phyloP scores from a whole-genome alignment of 2,329 filamentous ascomycete genomes.

The Cladosporium sp. region DNA sequence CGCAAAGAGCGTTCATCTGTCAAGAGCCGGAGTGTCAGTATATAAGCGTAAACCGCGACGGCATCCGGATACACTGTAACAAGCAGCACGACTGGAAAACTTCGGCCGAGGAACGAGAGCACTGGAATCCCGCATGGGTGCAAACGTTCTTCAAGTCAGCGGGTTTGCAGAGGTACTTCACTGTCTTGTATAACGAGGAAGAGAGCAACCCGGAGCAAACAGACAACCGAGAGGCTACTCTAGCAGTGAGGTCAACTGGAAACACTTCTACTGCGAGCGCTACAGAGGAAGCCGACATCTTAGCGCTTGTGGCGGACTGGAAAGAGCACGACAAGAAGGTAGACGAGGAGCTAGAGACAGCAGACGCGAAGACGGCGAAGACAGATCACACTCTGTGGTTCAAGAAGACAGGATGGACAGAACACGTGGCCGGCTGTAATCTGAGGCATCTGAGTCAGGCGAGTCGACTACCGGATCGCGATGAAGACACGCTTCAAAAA shows the following conservation, averaged over 20 bases:
- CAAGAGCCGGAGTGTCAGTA: neutral
- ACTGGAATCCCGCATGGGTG: conserved; percentile 7
- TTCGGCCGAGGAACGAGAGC: neutral
- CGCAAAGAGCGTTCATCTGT: neutral
- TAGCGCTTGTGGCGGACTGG: neutral
- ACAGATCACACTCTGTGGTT: neutral
- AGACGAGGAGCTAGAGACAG: neutral
- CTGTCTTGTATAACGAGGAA: conserved; percentile 1
- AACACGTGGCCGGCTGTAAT: neutral
- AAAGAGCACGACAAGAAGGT: neutral
- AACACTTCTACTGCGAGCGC: neutral
- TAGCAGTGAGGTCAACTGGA: neutral
- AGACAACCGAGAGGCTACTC: neutral
- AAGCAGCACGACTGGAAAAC: neutral
- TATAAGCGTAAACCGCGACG: neutral
- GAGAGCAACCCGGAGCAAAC: neutral
- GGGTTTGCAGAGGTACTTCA: conserved; percentile 14
- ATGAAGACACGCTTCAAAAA: neutral
- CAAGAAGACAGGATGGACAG: neutral
- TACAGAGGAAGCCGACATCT: neutral
- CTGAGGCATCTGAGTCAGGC: neutral
- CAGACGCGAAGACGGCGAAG: neutral
- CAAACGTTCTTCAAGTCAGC: conserved; percentile 14
- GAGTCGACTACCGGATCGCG: neutral
- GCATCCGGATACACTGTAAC: neutral